Evolutionary conservation across 2,329 filamentous ascomycete species (phyloP).

Genomic region (Coniella vitis): DNA sequence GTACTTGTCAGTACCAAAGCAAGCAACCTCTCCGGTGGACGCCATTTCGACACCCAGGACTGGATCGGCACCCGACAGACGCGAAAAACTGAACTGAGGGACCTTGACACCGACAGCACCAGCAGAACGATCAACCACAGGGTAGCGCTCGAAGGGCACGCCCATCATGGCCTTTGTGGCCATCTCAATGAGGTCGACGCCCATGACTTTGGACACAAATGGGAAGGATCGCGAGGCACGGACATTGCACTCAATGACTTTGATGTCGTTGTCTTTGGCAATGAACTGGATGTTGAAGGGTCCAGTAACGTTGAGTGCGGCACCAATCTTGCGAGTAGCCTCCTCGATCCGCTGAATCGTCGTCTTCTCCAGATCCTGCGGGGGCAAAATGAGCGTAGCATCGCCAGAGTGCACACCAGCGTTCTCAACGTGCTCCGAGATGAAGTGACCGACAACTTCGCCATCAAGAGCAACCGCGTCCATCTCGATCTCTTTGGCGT

Average conservation of each 20-base stretch:
- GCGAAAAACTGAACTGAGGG: conserved; percentile 97
- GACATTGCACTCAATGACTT: conserved; percentile 99
- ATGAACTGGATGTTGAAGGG: conserved; percentile 99
- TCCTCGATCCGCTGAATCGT: conserved; percentile 90
- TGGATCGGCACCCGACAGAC: conserved; percentile 90
- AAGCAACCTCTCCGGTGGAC: conserved; percentile 95
- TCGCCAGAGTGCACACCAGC: conserved; percentile 98
- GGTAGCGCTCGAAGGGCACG: conserved; percentile 75
- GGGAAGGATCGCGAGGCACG: conserved; percentile 94
- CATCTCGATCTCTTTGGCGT: conserved; percentile 99
- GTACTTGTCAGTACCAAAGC: conserved; percentile 91
- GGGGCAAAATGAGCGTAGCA: conserved; percentile 88
- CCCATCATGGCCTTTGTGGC: conserved; percentile 95
- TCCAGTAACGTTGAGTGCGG: conserved; percentile 89
- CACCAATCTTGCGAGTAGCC: conserved; percentile 90
- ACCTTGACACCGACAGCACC: conserved; percentile 96
- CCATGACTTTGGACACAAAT: conserved; percentile 98
- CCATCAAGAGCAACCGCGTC: conserved; percentile 91
- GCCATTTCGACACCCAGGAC: conserved; percentile 99
- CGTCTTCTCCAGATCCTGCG: conserved; percentile 83
- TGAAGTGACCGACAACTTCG: conserved; percentile 87
- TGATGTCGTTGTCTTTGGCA: conserved; percentile 98
- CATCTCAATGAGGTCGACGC: conserved; percentile 95
- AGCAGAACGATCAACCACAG: conserved; percentile 64
- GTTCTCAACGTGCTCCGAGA: conserved; percentile 98